Evolutionary conservation across 192 early-diverging fungal genomes (phyloP).

Genomic region (Mortierella antarctica): DNA sequence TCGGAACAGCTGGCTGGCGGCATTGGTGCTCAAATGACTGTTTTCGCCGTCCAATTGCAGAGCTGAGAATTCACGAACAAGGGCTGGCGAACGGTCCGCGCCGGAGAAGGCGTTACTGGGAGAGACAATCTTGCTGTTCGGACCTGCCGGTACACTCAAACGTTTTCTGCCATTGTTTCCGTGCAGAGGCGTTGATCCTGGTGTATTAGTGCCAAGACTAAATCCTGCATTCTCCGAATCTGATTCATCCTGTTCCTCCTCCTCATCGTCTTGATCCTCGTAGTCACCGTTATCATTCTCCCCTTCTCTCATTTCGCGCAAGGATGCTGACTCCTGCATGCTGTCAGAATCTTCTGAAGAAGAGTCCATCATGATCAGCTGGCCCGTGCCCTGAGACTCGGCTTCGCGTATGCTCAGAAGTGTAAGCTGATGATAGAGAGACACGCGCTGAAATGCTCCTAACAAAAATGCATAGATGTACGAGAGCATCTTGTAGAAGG

Average conservation of each 20-base stretch:
- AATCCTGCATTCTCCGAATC: conserved; percentile 34
- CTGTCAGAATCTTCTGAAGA: conserved; percentile 32
- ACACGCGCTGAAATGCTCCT: conserved; percentile 75
- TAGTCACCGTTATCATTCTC: conserved; percentile 11
- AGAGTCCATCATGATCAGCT: conserved; percentile 39
- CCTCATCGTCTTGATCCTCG: conserved; percentile 14
- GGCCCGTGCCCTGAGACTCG: conserved; percentile 51
- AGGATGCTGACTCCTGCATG: conserved; percentile 27
- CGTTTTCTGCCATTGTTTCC: conserved; percentile 12
- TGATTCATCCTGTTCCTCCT: conserved; percentile 20
- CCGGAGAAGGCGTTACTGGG: conserved; percentile 17
- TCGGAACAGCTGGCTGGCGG: conserved; percentile 42
- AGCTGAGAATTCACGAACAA: conserved; percentile 14
- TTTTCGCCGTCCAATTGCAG: conserved; percentile 30
- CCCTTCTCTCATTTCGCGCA: conserved; percentile 23
- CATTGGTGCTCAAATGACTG: conserved; percentile 18
- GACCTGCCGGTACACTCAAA: neutral
- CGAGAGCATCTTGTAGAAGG: conserved; percentile 83
- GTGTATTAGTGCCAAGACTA: conserved; percentile 39
- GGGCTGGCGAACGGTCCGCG: conserved; percentile 8
- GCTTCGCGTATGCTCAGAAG: conserved; percentile 72
- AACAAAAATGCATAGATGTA: conserved; percentile 82
- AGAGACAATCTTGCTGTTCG: conserved; percentile 4
- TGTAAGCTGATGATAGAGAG: conserved; percentile 78
- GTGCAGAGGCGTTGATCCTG: conserved; percentile 35